Evolutionary conservation across 1,284 basidiomycete genomes (phyloP).

Genomic region (Afroboletus lepidellus): DNA sequence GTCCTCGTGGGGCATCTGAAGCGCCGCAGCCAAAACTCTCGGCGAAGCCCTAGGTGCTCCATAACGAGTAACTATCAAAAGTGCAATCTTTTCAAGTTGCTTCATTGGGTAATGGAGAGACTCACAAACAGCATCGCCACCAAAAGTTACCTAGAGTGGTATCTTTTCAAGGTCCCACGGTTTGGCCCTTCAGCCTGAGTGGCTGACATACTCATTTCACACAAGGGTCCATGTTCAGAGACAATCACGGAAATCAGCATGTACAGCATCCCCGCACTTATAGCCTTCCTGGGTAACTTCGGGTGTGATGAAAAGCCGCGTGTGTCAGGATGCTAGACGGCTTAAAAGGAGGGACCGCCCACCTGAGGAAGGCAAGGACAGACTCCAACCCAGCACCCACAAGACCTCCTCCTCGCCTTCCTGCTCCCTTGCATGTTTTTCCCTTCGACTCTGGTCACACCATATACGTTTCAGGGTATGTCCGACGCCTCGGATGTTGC

Average conservation of each 20-base stretch:
- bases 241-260: slow-evolving; percentile 24
- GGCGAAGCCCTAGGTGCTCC: slow-evolving; percentile 9
- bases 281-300: slow-evolving; percentile 31
- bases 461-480: slow-evolving; percentile 3
- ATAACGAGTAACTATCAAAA: slow-evolving; percentile 24
- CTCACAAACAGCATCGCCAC: slow-evolving; percentile 20
- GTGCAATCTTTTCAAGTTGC: slow-evolving; percentile 26
- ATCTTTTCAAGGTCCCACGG: slow-evolving; percentile 12
- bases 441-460: neutral
- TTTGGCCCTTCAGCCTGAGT: slow-evolving; percentile 10
- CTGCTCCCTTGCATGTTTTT: slow-evolving; percentile 10
- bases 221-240: slow-evolving; percentile 20
- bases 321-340: slow-evolving; percentile 10
- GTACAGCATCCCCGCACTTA: slow-evolving; percentile 18
- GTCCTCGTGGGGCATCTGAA: too few species aligned
- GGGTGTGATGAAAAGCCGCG: slow-evolving; percentile 9
- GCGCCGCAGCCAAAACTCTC: neutral
- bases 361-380: slow-evolving; percentile 9
- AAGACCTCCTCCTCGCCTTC: neutral
- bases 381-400: slow-evolving; percentile 6
- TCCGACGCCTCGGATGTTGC: slow-evolving; percentile 17
- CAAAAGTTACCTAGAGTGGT: slow-evolving; percentile 24
- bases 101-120: slow-evolving; percentile 15
- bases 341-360: slow-evolving; percentile 27
- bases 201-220: slow-evolving; percentile 33